Evolutionary conservation across 176 grass and related monocot species (phyloP).

Genomic region (Oryza australiensis): DNA sequence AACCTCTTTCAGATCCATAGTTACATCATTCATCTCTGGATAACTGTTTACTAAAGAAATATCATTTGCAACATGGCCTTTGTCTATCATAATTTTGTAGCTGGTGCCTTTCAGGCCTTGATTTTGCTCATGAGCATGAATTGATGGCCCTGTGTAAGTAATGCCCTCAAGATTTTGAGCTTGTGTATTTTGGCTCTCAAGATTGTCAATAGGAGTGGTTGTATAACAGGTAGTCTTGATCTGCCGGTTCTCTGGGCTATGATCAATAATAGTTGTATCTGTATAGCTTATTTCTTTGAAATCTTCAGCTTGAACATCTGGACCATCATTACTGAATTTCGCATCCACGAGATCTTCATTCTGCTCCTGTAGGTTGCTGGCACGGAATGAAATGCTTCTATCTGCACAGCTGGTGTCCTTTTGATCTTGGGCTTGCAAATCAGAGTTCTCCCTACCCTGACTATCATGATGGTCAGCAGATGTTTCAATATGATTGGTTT

Average conservation of each 20-base stretch:
- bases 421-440: conserved; percentile 13
- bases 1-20: conserved; percentile 12
- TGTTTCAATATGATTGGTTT: conserved; percentile 12
- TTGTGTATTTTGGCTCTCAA: neutral
- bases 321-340: conserved; percentile 15
- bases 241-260: neutral
- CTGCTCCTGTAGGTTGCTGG: neutral
- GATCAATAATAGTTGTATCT: conserved; percentile 6
- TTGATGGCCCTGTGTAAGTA: conserved; percentile 15
- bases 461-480: conserved; percentile 9
- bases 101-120: conserved; percentile 15
- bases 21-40: conserved; percentile 18
- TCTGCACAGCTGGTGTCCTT: conserved; percentile 1
- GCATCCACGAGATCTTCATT: conserved; percentile 12
- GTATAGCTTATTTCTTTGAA: neutral
- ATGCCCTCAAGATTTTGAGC: conserved; percentile 24
- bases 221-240: conserved; percentile 17
- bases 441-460: conserved; percentile 1
- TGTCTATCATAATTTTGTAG: neutral
- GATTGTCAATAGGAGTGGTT: neutral
- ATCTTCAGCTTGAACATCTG: conserved; percentile 4
- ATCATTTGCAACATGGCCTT: conserved; percentile 13
- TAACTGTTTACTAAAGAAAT: conserved; percentile 26
- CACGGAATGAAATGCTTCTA: conserved; percentile 1
- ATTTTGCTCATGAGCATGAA: conserved; percentile 19